phyloP scores from a whole-genome alignment of 768 basidiomycete genomes.

The Collybia sordida region DNA sequence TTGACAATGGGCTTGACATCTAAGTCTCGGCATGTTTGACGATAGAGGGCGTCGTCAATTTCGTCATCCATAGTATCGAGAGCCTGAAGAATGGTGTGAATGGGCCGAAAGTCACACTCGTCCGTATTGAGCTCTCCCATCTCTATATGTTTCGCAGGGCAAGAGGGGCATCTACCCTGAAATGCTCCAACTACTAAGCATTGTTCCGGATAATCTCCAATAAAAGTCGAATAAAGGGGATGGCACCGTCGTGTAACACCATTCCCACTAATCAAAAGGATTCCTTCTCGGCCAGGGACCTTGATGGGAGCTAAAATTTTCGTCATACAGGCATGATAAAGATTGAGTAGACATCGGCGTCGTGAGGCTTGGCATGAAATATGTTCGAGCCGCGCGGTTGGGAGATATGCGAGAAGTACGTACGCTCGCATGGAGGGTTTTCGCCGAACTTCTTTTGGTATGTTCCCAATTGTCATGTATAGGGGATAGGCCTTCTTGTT shows the following conservation, averaged over 20 bases:
- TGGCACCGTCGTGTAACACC: conserved; percentile 22
- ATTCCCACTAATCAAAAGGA: conserved; percentile 30
- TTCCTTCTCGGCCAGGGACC: conserved; percentile 18
- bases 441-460: conserved; percentile 37
- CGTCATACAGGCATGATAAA: conserved; percentile 36
- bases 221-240: conserved; percentile 37
- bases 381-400: conserved; percentile 31
- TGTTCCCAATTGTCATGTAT: conserved; percentile 48
- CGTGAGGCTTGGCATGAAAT: conserved; percentile 25
- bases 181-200: too few species aligned
- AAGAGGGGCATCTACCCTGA: too few species aligned
- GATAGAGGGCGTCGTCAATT: too few species aligned
- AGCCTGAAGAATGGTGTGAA: too few species aligned
- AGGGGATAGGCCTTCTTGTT: conserved; percentile 46
- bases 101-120: too few species aligned
- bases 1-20: not conserved
- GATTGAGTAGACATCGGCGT: conserved; percentile 22
- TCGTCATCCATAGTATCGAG: too few species aligned
- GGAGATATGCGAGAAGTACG: conserved; percentile 41
- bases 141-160: too few species aligned
- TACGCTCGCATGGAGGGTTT: conserved; percentile 33
- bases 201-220: conserved; percentile 46
- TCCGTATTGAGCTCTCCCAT: too few species aligned
- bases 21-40: too few species aligned
- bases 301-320: conserved; percentile 26